These are phyloP conservation scores for Phoenix roebelenii DNA, from an alignment of 176 grass and related monocot genomes.

Conservation along the genomic window DNA sequence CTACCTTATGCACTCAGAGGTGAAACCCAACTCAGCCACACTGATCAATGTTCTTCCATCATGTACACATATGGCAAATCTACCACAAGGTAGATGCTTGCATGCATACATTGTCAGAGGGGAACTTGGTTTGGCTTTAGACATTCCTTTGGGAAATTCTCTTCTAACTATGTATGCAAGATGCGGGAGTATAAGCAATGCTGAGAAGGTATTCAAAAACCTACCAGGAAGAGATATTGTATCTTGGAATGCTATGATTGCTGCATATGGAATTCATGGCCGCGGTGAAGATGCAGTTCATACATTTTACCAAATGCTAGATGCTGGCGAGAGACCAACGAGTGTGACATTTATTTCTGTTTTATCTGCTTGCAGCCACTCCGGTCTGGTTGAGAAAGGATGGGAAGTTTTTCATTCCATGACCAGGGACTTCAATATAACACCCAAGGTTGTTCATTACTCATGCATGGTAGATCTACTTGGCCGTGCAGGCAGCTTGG, in stretches of 20 bases:
- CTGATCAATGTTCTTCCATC: slow-evolving; percentile 24
- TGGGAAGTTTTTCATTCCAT: slow-evolving; percentile 17
- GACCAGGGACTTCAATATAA: slow-evolving; percentile 4
- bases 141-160: slow-evolving; percentile 18
- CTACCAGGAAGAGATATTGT: slow-evolving; percentile 4
- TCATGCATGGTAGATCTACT: slow-evolving; percentile 21
- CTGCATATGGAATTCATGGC: slow-evolving; percentile 23
- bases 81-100: slow-evolving; percentile 6
- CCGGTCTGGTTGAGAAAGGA: slow-evolving; percentile 17
- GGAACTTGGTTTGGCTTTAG: slow-evolving; percentile 7
- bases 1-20: slow-evolving; percentile 8
- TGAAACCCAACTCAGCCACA: neutral
- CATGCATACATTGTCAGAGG: slow-evolving; percentile 17
- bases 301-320: slow-evolving; percentile 6
- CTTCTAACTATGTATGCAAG: slow-evolving; percentile 20
- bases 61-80: slow-evolving; percentile 17
- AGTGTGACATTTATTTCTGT: slow-evolving; percentile 19
- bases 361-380: slow-evolving; percentile 18
- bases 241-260: slow-evolving; percentile 25
- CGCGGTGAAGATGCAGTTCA: slow-evolving; percentile 16
- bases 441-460: slow-evolving; percentile 16
- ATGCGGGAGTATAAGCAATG: slow-evolving; percentile 20
- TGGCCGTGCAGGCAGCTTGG: slow-evolving; percentile 13
- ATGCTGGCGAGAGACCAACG: neutral
- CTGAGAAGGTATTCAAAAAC: slow-evolving; percentile 11